Percentiles rank a stretch among this genome's conserved stretches.
Evolutionary conservation across 192 early-diverging fungal species (phyloP).

Genomic region (Oehlia diaphana): DNA sequence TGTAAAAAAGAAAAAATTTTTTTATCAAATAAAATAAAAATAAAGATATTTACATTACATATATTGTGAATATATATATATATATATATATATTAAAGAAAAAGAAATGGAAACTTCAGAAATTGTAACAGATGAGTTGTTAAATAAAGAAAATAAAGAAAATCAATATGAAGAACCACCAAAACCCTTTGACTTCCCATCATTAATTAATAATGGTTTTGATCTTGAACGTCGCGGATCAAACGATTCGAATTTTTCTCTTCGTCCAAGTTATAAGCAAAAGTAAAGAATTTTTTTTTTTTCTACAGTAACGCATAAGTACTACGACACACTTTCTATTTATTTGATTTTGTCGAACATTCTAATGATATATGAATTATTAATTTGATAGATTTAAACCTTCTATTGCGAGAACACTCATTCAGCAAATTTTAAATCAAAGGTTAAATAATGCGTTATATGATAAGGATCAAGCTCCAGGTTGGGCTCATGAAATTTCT

Average conservation of each 20-base stretch:
- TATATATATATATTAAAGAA: too few relatives aligned
- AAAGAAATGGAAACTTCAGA: too few relatives aligned
- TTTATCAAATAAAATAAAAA: too few relatives aligned
- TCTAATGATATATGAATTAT: not conserved
- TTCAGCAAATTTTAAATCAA: not conserved
- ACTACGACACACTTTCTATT: not conserved
- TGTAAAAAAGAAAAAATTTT: not conserved
- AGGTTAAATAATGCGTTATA: conserved; percentile 6
- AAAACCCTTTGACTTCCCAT: not conserved
- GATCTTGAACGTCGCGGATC: not conserved
- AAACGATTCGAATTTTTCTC: not conserved
- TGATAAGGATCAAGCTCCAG: conserved; percentile 22
- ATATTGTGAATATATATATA: too few relatives aligned
- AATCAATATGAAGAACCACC: not conserved
- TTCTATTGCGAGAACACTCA: not conserved
- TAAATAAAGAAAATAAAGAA: too few relatives aligned
- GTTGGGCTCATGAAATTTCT: conserved; percentile 21
- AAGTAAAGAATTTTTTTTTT: conserved; percentile 2
- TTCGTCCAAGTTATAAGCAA: conserved; percentile 20
- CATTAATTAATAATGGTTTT: not conserved
- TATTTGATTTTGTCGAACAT: not conserved
- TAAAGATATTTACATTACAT: too few relatives aligned
- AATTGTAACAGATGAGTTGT: too few relatives aligned
- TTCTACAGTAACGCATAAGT: too few relatives aligned
- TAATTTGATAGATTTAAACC: not conserved